Evolutionary conservation across 192 early-diverging fungal genomes (phyloP), one percentile per base, ranked within the genome.

Genomic region (Entrophospora sp.): DNA sequence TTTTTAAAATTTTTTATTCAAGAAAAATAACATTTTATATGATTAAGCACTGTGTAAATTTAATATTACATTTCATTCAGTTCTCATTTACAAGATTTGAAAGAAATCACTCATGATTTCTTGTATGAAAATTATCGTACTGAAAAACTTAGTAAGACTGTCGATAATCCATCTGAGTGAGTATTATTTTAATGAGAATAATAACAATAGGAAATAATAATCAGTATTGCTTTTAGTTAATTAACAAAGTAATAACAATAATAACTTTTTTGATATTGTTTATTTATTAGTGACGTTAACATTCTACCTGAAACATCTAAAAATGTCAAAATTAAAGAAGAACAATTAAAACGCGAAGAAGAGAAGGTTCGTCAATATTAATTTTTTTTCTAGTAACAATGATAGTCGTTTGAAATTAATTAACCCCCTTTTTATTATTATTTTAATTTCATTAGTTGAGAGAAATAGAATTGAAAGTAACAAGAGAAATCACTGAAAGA

Each of bases 81-180:
- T 79, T 95, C 94, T 66, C 97, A 99, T 74, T 83, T 99, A 65
- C 91, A 94, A 69, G 97, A 99, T 53, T 76, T 99, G 32, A 96
- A 96, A 73, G 97, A 97, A 55, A 94, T 93, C 67, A 99, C 97
- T 14, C 92, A 96, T 67, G 87, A 87, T 68, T 88, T 91, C 60
- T 87, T 97, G 70, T 99, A 99, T 72, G 91, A 96, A 70, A 86
- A 91, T 52, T 96, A 96, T 77, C 92, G 97, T 78, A 89, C 92
- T 14, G 84, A 90, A 71, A 94, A 94, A 79, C 89, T 99, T 57
- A 73, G 71, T 51, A 67, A 71, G 58, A 73, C 57, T 56, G 71
- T 65, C 34, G 75, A 77, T 52, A 71, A 64, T 37, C 16, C 70
- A n/a, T n/a, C n/a, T n/a, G n/a, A n/a, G n/a, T n/a, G n/a, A n/a